phyloP scores from a whole-genome alignment of 192 early-diverging fungal genomes.

The Coemansia guatemalensis region DNA sequence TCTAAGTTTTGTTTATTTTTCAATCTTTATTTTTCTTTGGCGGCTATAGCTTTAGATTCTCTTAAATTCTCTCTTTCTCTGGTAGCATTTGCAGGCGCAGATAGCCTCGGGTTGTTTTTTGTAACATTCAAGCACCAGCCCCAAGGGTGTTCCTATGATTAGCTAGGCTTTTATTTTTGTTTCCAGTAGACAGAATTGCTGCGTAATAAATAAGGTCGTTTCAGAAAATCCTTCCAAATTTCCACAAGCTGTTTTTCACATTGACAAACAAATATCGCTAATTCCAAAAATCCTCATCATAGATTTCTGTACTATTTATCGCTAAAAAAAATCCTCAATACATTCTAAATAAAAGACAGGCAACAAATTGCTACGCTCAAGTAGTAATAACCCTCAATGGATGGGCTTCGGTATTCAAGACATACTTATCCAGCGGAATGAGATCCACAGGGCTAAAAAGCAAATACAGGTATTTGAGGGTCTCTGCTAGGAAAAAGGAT shows the following conservation, averaged over 20 bases:
- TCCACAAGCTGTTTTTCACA: not conserved
- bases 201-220: no score
- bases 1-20: no score
- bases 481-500: conserved; percentile 92
- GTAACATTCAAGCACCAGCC: no score
- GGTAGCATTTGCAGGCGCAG: no score
- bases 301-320: not conserved
- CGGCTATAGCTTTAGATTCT: no score
- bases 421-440: conserved; percentile 76
- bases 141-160: no score
- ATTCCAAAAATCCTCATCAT: not conserved
- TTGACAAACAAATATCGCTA: no score
- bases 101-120: no score
- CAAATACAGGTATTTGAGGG: conserved; percentile 93
- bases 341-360: not conserved
- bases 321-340: not conserved
- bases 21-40: no score
- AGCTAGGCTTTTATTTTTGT: no score
- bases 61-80: no score
- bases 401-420: conserved; percentile 96
- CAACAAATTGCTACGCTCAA: not conserved
- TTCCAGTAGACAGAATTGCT: no score
- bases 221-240: not conserved
- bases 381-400: conserved; percentile 59
- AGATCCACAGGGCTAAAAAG: conserved; percentile 70